Percentiles rank a stretch among this genome's conserved stretches.
phyloP scores from a whole-genome alignment of 2,329 filamentous ascomycete genomes.

The Curvularia eragrostidis region DNA sequence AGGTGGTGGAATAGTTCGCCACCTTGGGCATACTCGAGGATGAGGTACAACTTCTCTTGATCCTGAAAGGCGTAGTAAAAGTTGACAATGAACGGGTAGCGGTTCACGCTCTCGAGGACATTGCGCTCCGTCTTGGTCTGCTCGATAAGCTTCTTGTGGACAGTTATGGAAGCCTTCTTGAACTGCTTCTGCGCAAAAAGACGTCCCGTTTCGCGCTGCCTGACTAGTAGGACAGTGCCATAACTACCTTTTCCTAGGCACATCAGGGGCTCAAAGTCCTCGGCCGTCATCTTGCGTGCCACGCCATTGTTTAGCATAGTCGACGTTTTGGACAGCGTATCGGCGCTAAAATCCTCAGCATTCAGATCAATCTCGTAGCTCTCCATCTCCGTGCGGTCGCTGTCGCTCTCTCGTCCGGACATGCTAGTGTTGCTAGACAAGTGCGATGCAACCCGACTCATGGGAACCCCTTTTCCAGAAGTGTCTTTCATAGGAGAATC shows the following conservation, averaged over 20 bases:
- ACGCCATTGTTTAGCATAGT: slow-evolving; percentile 55
- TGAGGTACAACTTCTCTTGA: slow-evolving; percentile 95
- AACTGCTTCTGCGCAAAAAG: slow-evolving; percentile 98
- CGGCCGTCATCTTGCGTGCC: slow-evolving; percentile 84
- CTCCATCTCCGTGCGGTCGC: slow-evolving; percentile 74
- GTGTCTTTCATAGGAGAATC: slow-evolving; percentile 62
- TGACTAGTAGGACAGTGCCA: slow-evolving; percentile 92
- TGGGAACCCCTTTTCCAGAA: slow-evolving; percentile 54
- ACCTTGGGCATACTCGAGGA: slow-evolving; percentile 95
- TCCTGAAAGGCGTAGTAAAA: slow-evolving; percentile 99
- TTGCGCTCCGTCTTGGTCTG: slow-evolving; percentile 97
- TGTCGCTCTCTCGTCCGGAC: slow-evolving; percentile 66
- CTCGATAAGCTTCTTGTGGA: slow-evolving; percentile 94
- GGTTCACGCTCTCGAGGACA: slow-evolving; percentile 93
- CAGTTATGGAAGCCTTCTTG: slow-evolving; percentile 92
- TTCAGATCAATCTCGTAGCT: slow-evolving; percentile 86
- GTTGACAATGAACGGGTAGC: slow-evolving; percentile 97
- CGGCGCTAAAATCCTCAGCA: slow-evolving; percentile 80
- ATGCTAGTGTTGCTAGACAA: slow-evolving; percentile 64
- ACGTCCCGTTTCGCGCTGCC: slow-evolving; percentile 83
- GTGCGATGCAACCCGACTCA: slow-evolving; percentile 44
- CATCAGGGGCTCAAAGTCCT: slow-evolving; percentile 87
- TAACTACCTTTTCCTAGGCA: slow-evolving; percentile 97
- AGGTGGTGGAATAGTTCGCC: slow-evolving; percentile 97
- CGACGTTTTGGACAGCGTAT: slow-evolving; percentile 52